phyloP scores from a whole-genome alignment of 768 basidiomycete genomes.

The Rhodotorula toruloides region DNA sequence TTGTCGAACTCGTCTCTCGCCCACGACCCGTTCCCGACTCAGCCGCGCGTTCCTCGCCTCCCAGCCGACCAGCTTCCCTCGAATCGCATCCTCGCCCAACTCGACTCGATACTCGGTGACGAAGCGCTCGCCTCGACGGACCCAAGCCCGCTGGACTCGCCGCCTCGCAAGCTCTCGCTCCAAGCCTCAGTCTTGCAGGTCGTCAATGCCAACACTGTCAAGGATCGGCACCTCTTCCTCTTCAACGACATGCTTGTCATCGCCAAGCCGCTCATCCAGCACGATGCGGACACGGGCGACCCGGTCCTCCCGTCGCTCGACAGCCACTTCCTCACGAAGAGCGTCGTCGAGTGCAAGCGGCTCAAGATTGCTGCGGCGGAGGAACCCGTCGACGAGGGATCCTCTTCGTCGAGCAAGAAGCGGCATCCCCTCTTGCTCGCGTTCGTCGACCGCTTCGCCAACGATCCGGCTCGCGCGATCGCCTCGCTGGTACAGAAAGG shows the following conservation, averaged over 20 bases:
- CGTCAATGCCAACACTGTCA: constrained; percentile 85
- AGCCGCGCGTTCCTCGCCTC: constrained; percentile 8
- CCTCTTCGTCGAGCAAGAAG: constrained; percentile 26
- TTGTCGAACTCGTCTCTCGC: constrained; percentile 4
- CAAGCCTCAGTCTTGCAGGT: constrained; percentile 87
- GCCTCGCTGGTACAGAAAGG: constrained; percentile 62
- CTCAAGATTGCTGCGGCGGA: constrained; percentile 44
- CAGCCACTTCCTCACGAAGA: constrained; percentile 80
- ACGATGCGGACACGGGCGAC: constrained; percentile 51
- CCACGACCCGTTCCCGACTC: neutral
- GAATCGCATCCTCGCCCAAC: constrained; percentile 41
- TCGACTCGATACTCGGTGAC: constrained; percentile 43
- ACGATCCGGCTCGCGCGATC: constrained; percentile 75
- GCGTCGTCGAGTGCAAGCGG: constrained; percentile 64
- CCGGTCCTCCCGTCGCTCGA: constrained; percentile 57
- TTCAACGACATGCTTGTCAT: constrained; percentile 92
- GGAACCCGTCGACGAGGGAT: constrained; percentile 30
- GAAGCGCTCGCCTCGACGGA: constrained; percentile 32
- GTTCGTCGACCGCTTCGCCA: constrained; percentile 73
- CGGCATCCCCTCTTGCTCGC: constrained; percentile 60
- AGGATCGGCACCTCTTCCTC: constrained; percentile 93
- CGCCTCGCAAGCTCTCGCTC: constrained; percentile 76
- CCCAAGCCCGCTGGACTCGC: constrained; percentile 69
- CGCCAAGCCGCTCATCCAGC: constrained; percentile 76
- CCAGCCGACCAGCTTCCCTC: constrained; percentile 11